Conservation (phyloP, 2,329 filamentous ascomycete genomes). For the Fusarium floridanum region DNA sequence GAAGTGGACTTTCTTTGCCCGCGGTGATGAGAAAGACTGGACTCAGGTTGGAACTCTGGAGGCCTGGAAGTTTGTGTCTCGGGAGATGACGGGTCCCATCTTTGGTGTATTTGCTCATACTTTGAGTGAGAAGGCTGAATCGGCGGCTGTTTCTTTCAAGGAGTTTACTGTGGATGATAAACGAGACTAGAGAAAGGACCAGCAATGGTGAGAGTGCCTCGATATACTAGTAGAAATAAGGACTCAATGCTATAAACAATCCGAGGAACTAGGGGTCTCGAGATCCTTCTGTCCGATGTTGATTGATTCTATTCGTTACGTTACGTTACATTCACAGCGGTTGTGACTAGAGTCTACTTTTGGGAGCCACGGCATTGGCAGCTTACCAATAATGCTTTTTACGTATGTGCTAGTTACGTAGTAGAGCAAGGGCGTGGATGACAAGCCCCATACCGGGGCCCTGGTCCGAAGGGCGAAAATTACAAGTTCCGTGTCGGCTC, state of each 20-base stretch:
- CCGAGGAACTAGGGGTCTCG: too few species aligned
- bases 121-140: background rate
- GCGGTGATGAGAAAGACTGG: background rate
- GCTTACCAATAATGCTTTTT: too few species aligned
- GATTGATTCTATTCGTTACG: too few species aligned
- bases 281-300: too few species aligned
- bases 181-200: background rate
- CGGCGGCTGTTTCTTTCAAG: background rate
- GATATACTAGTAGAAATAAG: too few species aligned
- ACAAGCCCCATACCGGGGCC: background rate
- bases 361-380: too few species aligned
- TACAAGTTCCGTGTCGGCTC: background rate
- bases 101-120: constrained; percentile 22
- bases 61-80: constrained; percentile 6
- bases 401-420: too few species aligned
- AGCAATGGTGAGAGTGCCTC: background rate
- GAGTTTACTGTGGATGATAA: background rate
- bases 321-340: too few species aligned
- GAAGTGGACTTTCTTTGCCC: constrained; percentile 13
- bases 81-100: constrained; percentile 24
- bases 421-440: background rate
- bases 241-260: too few species aligned
- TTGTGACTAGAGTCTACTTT: too few species aligned
- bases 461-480: background rate
- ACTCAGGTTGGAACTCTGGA: constrained; percentile 15